phyloP scores from a whole-genome alignment of 1,284 basidiomycete genomes.

The Sporisorium sorghi region DNA sequence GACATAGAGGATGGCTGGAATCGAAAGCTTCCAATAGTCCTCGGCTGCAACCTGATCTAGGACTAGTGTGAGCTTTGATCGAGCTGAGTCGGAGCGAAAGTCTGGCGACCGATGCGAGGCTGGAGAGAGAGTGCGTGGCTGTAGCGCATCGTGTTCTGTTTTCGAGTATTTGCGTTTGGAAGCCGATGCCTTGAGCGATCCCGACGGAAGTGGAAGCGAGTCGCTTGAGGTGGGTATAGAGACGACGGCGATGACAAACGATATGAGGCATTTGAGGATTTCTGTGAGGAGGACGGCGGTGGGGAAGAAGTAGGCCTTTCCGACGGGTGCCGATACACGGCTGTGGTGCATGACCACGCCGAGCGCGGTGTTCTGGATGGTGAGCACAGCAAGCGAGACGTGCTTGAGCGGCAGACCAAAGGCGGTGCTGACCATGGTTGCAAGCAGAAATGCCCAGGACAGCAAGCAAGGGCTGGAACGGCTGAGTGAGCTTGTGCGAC shows the following conservation, averaged over 20 bases:
- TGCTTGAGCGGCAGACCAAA: conserved; percentile 49
- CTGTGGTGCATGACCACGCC: conserved; percentile 72
- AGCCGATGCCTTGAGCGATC: conserved; percentile 10
- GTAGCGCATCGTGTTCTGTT: conserved; percentile 19
- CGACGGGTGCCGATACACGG: conserved; percentile 79
- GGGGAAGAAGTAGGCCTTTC: conserved; percentile 85
- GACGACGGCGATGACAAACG: conserved; percentile 76
- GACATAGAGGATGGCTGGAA: conserved; percentile 91
- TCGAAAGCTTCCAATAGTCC: conserved; percentile 96
- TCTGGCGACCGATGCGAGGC: conserved; percentile 1
- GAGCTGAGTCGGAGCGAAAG: not conserved
- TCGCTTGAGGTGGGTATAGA: conserved; percentile 21
- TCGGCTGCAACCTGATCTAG: conserved; percentile 72
- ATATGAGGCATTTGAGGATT: conserved; percentile 88
- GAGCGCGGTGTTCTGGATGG: conserved; percentile 80
- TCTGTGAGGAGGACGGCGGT: conserved; percentile 93
- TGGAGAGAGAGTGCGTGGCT: conserved; percentile 6
- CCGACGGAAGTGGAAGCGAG: conserved; percentile 36
- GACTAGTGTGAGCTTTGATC: conserved; percentile 27
- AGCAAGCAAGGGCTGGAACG: not conserved
- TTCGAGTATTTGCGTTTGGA: conserved; percentile 19
- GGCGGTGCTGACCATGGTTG: conserved; percentile 23
- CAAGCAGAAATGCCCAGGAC: not conserved
- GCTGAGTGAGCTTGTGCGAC: not conserved
- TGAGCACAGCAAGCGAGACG: conserved; percentile 84